Conservation (phyloP, 768 basidiomycete species). For the Phanerochaete sordida region DNA sequence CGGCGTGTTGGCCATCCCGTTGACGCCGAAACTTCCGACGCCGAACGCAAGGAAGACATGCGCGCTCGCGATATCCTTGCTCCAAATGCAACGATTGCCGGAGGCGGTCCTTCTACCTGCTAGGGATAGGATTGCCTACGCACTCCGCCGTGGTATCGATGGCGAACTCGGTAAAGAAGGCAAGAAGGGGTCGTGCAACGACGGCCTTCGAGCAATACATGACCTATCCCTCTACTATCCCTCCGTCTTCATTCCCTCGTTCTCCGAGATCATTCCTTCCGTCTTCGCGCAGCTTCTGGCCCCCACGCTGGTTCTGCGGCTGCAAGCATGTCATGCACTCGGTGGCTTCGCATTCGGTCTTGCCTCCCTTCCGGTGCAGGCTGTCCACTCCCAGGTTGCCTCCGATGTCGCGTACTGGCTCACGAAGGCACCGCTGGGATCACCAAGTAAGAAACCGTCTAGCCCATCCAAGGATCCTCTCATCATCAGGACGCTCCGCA, state of each 20-base stretch:
- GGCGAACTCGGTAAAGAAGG: slow-evolving; percentile 87
- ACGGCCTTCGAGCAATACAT: slow-evolving; percentile 77
- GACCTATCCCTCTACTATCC: slow-evolving; percentile 66
- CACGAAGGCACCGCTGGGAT: slow-evolving; percentile 30
- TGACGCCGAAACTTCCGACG: slow-evolving; percentile 66
- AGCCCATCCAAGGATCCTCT: slow-evolving; percentile 37
- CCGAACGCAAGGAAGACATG: slow-evolving; percentile 86
- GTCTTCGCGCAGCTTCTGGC: slow-evolving; percentile 63
- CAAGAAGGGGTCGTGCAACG: slow-evolving; percentile 77
- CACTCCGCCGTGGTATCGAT: slow-evolving; percentile 71
- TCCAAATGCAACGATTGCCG: slow-evolving; percentile 72
- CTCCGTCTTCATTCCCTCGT: slow-evolving; percentile 63
- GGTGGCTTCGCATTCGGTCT: slow-evolving; percentile 62
- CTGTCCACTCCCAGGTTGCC: slow-evolving; percentile 52
- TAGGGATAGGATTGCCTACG: slow-evolving; percentile 64
- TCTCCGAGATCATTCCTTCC: slow-evolving; percentile 55
- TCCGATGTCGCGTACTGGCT: slow-evolving; percentile 45
- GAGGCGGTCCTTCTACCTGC: slow-evolving; percentile 56
- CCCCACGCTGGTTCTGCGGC: slow-evolving; percentile 58
- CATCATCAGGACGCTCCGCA: slow-evolving; percentile 65
- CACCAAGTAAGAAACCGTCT: slow-evolving; percentile 33
- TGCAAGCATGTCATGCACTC: slow-evolving; percentile 73
- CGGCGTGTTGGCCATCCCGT: slow-evolving; percentile 66
- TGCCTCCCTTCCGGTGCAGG: slow-evolving; percentile 42
- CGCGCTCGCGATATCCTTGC: slow-evolving; percentile 69